Evolutionary conservation across 2,329 filamentous ascomycete species (phyloP), one percentile per base, ranked within the genome.

Genomic region (Colletotrichum cordylinicola): DNA sequence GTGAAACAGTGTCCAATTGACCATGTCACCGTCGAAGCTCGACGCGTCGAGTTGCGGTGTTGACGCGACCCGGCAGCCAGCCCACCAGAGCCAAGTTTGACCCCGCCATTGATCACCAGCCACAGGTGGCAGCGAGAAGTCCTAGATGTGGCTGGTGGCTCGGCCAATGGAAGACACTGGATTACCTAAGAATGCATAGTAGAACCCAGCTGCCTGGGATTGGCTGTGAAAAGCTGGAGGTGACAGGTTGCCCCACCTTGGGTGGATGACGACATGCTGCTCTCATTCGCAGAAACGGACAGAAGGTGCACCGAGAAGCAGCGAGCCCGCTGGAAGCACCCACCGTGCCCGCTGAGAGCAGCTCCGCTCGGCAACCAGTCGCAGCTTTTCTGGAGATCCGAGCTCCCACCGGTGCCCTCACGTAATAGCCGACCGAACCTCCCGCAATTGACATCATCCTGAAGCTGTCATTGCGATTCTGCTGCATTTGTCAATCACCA

Each of bases 401-500:
- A 74, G 74, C 74, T 76, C 65, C 65, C n/a, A 52, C 43, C 43
- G 43, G 43, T 52, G 43, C 43, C 43, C 64, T 74, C 74, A 76
- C 74, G 70, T 76, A 76, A 76, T 74, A 73, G 64, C 74, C 74
- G 74, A 76, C 64, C 62, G 69, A 64, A 56, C 69, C 69, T 75
- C 73, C 39, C 70, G 65, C 70, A 69, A 69, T 74, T 76, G 74
- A 76, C 74, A 76, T 76, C 74, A 76, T 74, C 16, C 56, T 69
- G 43, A 58, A 56, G 39, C 43, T 62, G 37, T 55, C 37, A 58
- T 61, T 39, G 56, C 58, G 13, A 29, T 7, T 31, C 16, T 52
- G 43, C n/a, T 52, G 43, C 58, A 65, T 48, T 67, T 77, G 75
- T 75, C 74, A 76, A 77, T 70, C 65, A 48, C 37, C 77, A 82